A percentile compares a stretch with the other conserved stretches of the same genome.
phyloP scores from a whole-genome alignment of 2,329 filamentous ascomycete species.

The Fusarium falciforme region DNA sequence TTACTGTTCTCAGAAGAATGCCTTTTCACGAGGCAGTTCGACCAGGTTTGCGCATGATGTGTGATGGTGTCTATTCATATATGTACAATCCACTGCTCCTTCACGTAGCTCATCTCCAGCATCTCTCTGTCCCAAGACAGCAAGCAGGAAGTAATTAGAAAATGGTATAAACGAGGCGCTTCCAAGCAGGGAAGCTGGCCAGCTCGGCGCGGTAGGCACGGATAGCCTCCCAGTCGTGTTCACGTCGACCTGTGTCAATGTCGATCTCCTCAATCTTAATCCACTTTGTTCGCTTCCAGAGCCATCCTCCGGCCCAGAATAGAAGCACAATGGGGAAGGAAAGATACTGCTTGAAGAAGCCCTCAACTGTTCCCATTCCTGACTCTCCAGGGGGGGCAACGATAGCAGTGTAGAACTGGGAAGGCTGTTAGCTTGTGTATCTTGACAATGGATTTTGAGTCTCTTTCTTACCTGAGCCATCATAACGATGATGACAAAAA shows the following conservation, averaged over 20 bases:
- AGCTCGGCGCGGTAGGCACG: slow-evolving; percentile 62
- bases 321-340: slow-evolving; percentile 63
- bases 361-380: slow-evolving; percentile 54
- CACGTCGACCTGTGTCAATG: slow-evolving; percentile 72
- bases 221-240: slow-evolving; percentile 72
- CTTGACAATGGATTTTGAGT: fast-evolving
- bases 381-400: slow-evolving; percentile 51
- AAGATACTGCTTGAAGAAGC: slow-evolving; percentile 67
- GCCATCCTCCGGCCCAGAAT: slow-evolving; percentile 67
- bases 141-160: slow-evolving; percentile 8
- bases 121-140: background rate
- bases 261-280: slow-evolving; percentile 70
- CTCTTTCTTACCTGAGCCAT: slow-evolving; percentile 57
- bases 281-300: slow-evolving; percentile 75
- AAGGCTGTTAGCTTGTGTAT: background rate
- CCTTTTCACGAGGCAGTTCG: background rate
- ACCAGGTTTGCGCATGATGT: background rate
- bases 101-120: background rate
- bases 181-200: slow-evolving; percentile 63
- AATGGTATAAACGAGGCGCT: slow-evolving; percentile 38
- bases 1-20: background rate
- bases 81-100: background rate
- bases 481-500: slow-evolving; percentile 64
- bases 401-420: slow-evolving; percentile 54
- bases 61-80: background rate